Evolutionary conservation across 257 asterid genomes (phyloP), one percentile per base, ranked within the genome.

Genomic region (Cruciata laevipes): DNA sequence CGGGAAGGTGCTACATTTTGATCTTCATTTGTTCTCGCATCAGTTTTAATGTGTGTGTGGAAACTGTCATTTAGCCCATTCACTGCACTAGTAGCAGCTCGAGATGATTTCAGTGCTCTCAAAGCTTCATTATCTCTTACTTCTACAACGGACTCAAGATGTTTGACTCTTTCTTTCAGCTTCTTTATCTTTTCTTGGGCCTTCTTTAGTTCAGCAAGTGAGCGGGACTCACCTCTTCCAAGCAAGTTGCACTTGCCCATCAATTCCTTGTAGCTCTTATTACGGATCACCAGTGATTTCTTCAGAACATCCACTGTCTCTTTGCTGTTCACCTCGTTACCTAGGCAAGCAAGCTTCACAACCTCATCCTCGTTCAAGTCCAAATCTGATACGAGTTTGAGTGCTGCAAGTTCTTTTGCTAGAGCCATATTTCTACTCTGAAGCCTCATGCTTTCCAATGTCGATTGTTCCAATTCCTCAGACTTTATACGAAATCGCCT

Each of bases 221-320:
- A 75, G 51, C 88, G 86, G 35, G 99, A 88, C 78, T 94, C 96
- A 67, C 99, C 95, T 79, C 99, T 82, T 76, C 99, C 97, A 77
- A 90, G 85, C 57, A 70, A 57, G 76, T 80, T 88, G 89, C 97
- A 90, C 79, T 88, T 93, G 61, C 84, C 77, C 95, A 93, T 80
- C 76, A 93, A 78, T 79, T 93, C 99, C 86, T 93, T 93, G 89
- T 93, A 93, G 81, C 84, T 82, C 95, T 86, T 94, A 86, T 94
- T 94, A 70, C 95, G 96, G 73, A 81, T 82, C 51, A 87, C 77
- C 83, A 90, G 76, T 5, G 96, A 88, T 73, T 83, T 94, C 63
- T 82, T 82, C 77, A 94, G 79, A 74, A 86, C 83, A 51, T 84
- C 90, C 38, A 87, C 67, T 17, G 93, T 87, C 79, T 85, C 94